These are phyloP conservation scores for Hypoxylon rickii DNA, from an alignment of 495 filamentous ascomycete species.

Conservation along the genomic window DNA sequence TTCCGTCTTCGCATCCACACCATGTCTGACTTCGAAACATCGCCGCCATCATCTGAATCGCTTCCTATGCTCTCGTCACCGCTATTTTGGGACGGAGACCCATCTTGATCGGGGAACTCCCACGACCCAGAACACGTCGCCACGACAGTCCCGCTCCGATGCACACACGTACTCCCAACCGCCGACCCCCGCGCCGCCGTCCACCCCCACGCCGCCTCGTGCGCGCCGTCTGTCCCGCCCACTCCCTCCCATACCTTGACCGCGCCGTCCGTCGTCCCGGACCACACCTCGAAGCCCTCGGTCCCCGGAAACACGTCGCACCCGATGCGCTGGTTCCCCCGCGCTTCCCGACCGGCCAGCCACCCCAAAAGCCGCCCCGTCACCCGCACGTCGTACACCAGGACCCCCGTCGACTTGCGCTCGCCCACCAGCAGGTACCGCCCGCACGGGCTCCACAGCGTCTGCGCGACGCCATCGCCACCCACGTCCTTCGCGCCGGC, in stretches of 20 bases:
- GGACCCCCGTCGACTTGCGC: slow-evolving; percentile 70
- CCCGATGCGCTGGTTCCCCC: slow-evolving; percentile 77
- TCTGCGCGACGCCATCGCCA: slow-evolving; percentile 74
- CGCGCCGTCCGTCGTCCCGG: slow-evolving; percentile 76
- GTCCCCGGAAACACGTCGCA: slow-evolving; percentile 66
- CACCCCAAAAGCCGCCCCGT: slow-evolving; percentile 69
- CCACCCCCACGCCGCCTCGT: slow-evolving; percentile 63
- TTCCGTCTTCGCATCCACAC: slow-evolving; percentile 35
- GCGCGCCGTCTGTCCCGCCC: slow-evolving; percentile 56
- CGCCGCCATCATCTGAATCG: slow-evolving; percentile 7
- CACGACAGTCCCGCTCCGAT: slow-evolving; percentile 67
- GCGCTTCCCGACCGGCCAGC: slow-evolving; percentile 70
- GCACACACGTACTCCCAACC: slow-evolving; percentile 66
- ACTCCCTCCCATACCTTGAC: slow-evolving; percentile 77
- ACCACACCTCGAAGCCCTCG: slow-evolving; percentile 77
- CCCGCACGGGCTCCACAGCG: slow-evolving; percentile 84
- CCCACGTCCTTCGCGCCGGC: slow-evolving; percentile 40
- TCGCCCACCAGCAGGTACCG: slow-evolving; percentile 87
- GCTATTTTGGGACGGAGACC: slow-evolving; percentile 13
- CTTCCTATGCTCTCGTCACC: slow-evolving; percentile 7
- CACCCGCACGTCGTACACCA: slow-evolving; percentile 84
- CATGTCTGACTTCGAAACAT: slow-evolving; percentile 1
- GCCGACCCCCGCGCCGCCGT: slow-evolving; percentile 61
- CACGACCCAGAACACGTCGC: slow-evolving; percentile 75
- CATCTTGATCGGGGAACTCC: slow-evolving; percentile 39